These are phyloP conservation scores for Zizania latifolia DNA, from an alignment of 176 grass and related monocot genomes.

Conservation along the genomic window DNA sequence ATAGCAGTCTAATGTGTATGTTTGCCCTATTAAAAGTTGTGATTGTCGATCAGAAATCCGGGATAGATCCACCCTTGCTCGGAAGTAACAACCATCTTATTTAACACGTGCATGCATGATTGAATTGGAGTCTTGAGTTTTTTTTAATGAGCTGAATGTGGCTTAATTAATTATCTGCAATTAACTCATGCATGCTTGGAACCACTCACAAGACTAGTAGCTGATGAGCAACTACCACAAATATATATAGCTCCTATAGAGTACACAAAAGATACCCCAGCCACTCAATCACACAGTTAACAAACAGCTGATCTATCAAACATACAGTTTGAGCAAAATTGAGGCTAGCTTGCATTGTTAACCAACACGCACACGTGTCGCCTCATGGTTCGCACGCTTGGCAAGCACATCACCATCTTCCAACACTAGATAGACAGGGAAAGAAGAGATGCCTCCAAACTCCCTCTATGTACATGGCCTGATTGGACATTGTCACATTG, in stretches of 20 bases:
- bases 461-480: neutral
- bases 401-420: neutral
- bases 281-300: neutral
- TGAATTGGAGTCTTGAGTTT: too few species aligned
- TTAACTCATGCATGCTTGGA: too few species aligned
- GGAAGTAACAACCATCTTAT: too few species aligned
- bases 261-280: neutral
- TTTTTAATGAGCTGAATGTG: too few species aligned
- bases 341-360: neutral
- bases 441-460: slow-evolving; percentile 21
- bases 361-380: neutral
- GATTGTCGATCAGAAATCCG: too few species aligned
- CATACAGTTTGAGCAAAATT: neutral
- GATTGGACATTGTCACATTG: slow-evolving; percentile 21
- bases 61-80: too few species aligned
- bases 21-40: too few species aligned
- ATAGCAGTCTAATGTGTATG: too few species aligned
- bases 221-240: neutral
- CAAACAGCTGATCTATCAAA: neutral
- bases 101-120: too few species aligned
- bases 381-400: neutral
- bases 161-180: too few species aligned
- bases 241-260: neutral
- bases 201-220: too few species aligned
- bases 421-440: neutral